Evolutionary conservation across 768 basidiomycete genomes (phyloP).

Genomic region (Tephrocybe sp.): DNA sequence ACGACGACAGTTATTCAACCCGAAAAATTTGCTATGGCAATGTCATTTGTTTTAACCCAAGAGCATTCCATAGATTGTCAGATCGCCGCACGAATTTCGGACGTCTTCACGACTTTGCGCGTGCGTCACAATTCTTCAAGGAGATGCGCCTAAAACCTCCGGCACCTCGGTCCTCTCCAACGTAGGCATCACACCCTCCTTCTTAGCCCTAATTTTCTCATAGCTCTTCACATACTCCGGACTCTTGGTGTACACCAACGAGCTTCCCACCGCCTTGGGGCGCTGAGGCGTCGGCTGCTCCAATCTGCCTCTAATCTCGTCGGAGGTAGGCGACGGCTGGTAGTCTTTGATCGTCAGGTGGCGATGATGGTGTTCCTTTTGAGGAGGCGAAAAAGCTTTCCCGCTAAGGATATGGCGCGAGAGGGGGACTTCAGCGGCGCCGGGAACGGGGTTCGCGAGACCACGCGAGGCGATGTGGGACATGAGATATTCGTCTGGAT

Average conservation of each 20-base stretch:
- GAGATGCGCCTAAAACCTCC: slow-evolving; percentile 5
- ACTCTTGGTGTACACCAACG: slow-evolving; percentile 30
- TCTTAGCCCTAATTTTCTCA: slow-evolving; percentile 16
- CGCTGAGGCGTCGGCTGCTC: slow-evolving; percentile 33
- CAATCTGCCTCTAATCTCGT: slow-evolving; percentile 11
- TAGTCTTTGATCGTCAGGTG: slow-evolving; percentile 26
- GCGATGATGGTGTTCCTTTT: slow-evolving; percentile 24
- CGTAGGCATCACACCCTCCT: not conserved
- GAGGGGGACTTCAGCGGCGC: slow-evolving; percentile 11
- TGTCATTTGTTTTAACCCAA: too few relatives aligned
- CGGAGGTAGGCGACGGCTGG: slow-evolving; percentile 19
- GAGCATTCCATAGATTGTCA: too few relatives aligned
- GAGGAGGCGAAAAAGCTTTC: slow-evolving; percentile 15
- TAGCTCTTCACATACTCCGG: slow-evolving; percentile 32
- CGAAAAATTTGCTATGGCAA: not conserved
- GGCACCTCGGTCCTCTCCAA: not conserved
- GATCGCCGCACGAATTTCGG: too few relatives aligned
- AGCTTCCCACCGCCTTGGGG: slow-evolving; percentile 20
- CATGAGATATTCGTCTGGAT: slow-evolving; percentile 31
- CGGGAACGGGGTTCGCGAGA: slow-evolving; percentile 9
- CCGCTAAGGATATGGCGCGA: slow-evolving; percentile 13
- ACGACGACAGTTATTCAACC: not conserved
- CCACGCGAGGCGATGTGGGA: slow-evolving; percentile 18
- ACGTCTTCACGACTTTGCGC: not conserved
- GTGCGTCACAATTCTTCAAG: not conserved